Percentiles rank a stretch among this genome's conserved stretches.
Conservation (phyloP, 208 protist species). For the Wallacemonas sp. region DNA sequence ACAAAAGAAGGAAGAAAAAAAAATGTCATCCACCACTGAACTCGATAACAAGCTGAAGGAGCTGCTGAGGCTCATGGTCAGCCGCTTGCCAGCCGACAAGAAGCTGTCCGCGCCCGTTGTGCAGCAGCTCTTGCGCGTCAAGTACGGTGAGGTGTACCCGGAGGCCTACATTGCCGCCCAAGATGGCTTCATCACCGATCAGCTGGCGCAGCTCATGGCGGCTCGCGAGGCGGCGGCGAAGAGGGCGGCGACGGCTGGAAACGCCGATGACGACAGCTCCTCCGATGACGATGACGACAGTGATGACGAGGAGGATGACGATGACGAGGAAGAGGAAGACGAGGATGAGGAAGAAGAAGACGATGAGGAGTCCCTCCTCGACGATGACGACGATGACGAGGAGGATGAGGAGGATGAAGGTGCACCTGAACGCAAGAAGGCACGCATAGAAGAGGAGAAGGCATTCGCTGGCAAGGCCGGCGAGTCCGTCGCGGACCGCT, state of each 20-base stretch:
- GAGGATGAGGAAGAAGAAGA: slow-evolving; percentile 18
- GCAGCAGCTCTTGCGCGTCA: slow-evolving; percentile 62
- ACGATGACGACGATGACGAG: slow-evolving; percentile 24
- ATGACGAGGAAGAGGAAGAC: slow-evolving; percentile 33
- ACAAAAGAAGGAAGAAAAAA: slow-evolving; percentile 6
- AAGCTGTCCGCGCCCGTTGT: slow-evolving; percentile 63
- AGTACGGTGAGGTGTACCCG: slow-evolving; percentile 60
- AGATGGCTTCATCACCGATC: slow-evolving; percentile 41
- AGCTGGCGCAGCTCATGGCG: slow-evolving; percentile 41
- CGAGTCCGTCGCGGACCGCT: slow-evolving; percentile 42
- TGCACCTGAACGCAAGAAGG: slow-evolving; percentile 45
- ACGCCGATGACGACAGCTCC: slow-evolving; percentile 17
- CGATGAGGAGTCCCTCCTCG: slow-evolving; percentile 10
- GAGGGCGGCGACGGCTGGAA: slow-evolving; percentile 23
- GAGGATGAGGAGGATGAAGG: slow-evolving; percentile 18
- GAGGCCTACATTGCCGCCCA: slow-evolving; percentile 55
- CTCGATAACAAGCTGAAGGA: slow-evolving; percentile 60
- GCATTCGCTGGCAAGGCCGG: slow-evolving; percentile 10
- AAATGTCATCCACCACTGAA: slow-evolving; percentile 28
- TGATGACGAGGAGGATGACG: slow-evolving; percentile 41
- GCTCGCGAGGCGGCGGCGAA: slow-evolving; percentile 19
- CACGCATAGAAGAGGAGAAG: slow-evolving; percentile 28
- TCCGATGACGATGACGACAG: slow-evolving; percentile 28
- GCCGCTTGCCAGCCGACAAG: slow-evolving; percentile 72
- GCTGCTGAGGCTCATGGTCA: slow-evolving; percentile 69